Evolutionary conservation across 2,329 filamentous ascomycete species (phyloP).

Genomic region (Penicillium sp.): DNA sequence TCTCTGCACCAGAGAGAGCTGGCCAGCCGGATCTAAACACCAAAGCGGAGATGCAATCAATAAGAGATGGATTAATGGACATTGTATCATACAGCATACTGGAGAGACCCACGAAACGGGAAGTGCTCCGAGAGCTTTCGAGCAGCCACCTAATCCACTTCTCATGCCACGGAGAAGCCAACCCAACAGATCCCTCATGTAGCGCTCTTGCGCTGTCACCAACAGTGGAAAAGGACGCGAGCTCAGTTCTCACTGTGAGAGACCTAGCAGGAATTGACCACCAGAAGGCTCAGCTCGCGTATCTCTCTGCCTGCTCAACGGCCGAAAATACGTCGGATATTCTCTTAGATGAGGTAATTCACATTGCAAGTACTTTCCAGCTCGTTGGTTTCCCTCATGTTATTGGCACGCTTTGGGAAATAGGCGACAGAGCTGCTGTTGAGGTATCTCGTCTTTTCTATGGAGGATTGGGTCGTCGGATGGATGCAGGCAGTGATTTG

Average conservation of each 20-base stretch:
- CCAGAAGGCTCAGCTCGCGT: slow-evolving; percentile 2
- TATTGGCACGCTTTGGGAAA: slow-evolving; percentile 4
- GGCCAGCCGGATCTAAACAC: neutral
- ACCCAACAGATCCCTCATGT: neutral
- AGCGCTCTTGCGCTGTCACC: neutral
- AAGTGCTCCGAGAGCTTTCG: neutral
- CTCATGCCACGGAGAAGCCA: slow-evolving; percentile 2
- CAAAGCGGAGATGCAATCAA: neutral
- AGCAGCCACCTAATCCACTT: neutral
- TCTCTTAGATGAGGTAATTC: slow-evolving; percentile 9
- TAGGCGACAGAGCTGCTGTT: neutral
- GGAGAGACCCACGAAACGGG: neutral
- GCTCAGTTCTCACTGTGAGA: neutral
- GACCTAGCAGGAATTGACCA: neutral
- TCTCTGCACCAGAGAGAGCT: neutral
- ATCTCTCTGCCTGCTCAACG: slow-evolving; percentile 12
- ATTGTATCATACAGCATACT: neutral
- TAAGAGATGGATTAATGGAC: neutral
- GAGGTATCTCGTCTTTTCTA: neutral
- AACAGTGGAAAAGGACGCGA: neutral
- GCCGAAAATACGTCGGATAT: slow-evolving; percentile 1
- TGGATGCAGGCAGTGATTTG: neutral
- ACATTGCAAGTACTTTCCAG: slow-evolving; percentile 9
- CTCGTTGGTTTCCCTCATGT: slow-evolving; percentile 6
- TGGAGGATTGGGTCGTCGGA: neutral